Conservation (phyloP, 495 filamentous ascomycete genomes). For the Barbatosphaeria neglecta region DNA sequence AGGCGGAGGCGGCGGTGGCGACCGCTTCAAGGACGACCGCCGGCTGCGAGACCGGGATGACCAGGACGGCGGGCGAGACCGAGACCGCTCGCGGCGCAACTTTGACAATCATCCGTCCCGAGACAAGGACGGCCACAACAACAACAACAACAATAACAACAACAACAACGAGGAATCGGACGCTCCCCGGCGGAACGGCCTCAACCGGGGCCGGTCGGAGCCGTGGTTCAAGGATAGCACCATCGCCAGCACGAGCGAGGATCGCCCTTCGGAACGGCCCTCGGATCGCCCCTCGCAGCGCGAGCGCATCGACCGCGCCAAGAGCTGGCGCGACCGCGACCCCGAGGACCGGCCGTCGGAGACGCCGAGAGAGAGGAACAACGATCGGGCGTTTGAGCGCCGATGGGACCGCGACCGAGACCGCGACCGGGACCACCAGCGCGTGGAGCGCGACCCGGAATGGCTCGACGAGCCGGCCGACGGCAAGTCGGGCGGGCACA, state of each 20-base stretch:
- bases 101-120: slow-evolving; percentile 32
- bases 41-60: slow-evolving; percentile 33
- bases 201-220: slow-evolving; percentile 29
- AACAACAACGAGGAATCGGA: slow-evolving; percentile 43
- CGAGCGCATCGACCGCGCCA: slow-evolving; percentile 44
- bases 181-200: slow-evolving; percentile 42
- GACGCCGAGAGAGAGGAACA: slow-evolving; percentile 25
- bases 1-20: slow-evolving; percentile 23
- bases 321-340: slow-evolving; percentile 60
- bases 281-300: slow-evolving; percentile 32
- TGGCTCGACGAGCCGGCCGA: slow-evolving; percentile 74
- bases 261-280: too few species aligned
- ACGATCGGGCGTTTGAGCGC: slow-evolving; percentile 31
- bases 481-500: slow-evolving; percentile 57
- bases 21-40: slow-evolving; percentile 28
- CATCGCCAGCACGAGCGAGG: slow-evolving; percentile 25
- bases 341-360: slow-evolving; percentile 32
- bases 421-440: slow-evolving; percentile 25
- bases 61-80: slow-evolving; percentile 38
- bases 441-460: slow-evolving; percentile 67
- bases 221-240: slow-evolving; percentile 27
- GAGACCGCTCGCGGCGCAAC: slow-evolving; percentile 41
- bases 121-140: slow-evolving; percentile 43
- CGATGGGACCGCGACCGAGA: slow-evolving; percentile 57
- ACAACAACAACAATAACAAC: too few species aligned